These are phyloP conservation scores for Rhizomucor miehei DNA, from an alignment of 371 early-diverging fungal species.

Conservation along the genomic window DNA sequence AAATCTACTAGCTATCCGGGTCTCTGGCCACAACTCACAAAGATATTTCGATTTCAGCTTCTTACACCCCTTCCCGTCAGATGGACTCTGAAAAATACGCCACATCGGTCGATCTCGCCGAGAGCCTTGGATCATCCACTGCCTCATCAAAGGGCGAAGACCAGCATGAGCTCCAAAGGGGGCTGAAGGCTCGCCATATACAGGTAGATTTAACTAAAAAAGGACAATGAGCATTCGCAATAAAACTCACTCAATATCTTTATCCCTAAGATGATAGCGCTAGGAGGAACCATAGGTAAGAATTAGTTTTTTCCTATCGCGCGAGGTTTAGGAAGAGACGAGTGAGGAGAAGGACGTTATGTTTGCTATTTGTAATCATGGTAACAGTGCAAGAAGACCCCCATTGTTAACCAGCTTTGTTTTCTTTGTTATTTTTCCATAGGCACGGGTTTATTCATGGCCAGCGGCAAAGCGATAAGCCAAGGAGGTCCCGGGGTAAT, in stretches of 20 bases:
- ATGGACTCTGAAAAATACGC: conserved; percentile 17
- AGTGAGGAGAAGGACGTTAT: too few relatives aligned
- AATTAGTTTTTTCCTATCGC: too few relatives aligned
- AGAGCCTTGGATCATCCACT: conserved; percentile 4
- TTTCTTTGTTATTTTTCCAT: background rate
- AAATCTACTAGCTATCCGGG: conserved; percentile 28
- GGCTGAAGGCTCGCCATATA: conserved; percentile 53
- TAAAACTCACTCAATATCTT: too few relatives aligned
- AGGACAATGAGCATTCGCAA: too few relatives aligned
- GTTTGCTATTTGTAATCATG: too few relatives aligned
- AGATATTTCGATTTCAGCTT: conserved; percentile 6
- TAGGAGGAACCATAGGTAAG: conserved; percentile 65
- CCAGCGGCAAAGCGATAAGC: conserved; percentile 76
- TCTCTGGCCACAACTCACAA: conserved; percentile 39
- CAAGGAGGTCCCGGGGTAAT: conserved; percentile 77
- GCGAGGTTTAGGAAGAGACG: too few relatives aligned
- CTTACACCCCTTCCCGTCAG: conserved; percentile 10
- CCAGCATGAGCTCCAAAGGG: conserved; percentile 27
- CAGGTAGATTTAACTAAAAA: too few relatives aligned
- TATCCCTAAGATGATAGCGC: conserved; percentile 67
- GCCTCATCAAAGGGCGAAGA: background rate
- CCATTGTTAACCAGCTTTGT: too few relatives aligned
- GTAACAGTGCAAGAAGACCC: too few relatives aligned
- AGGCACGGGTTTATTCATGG: conserved; percentile 88
- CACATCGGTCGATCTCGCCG: conserved; percentile 24